Evolutionary conservation across 768 basidiomycete species (phyloP).

Genomic region (Lentinula boryana): DNA sequence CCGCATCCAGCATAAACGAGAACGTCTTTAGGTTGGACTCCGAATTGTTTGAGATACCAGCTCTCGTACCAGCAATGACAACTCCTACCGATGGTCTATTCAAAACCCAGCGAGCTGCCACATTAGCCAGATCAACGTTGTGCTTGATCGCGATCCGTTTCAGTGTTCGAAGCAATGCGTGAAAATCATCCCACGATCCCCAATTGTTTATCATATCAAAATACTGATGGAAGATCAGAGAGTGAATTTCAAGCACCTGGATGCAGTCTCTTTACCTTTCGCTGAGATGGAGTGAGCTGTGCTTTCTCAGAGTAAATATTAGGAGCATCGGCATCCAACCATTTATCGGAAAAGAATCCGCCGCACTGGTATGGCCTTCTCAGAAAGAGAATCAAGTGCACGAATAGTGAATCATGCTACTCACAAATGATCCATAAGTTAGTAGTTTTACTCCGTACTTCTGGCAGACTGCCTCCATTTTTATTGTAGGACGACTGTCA

Average conservation of each 20-base stretch:
- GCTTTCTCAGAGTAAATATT: conserved; percentile 38
- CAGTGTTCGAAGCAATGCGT: conserved; percentile 38
- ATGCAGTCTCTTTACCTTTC: conserved; percentile 34
- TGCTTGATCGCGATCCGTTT: conserved; percentile 44
- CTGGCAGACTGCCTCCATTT: conserved; percentile 49
- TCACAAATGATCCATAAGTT: conserved; percentile 54
- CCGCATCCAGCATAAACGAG: conserved; percentile 34
- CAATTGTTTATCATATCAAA: conserved; percentile 52
- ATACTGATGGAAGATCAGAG: conserved; percentile 29
- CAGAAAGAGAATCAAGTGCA: neutral
- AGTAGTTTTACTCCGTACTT: conserved; percentile 51
- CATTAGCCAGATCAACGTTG: conserved; percentile 46
- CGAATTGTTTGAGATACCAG: conserved; percentile 49
- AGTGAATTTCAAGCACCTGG: neutral
- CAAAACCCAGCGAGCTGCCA: conserved; percentile 57
- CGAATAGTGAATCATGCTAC: conserved; percentile 12
- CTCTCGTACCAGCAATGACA: conserved; percentile 50
- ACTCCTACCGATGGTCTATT: conserved; percentile 51
- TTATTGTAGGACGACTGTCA: conserved; percentile 49
- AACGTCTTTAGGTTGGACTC: conserved; percentile 47
- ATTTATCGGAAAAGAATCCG: conserved; percentile 53
- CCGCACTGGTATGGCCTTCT: conserved; percentile 37
- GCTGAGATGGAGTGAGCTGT: conserved; percentile 50
- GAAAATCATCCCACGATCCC: conserved; percentile 54
- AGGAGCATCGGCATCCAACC: conserved; percentile 43